Conservation (phyloP, 306 rosid genomes). For the Prunus mume region DNA sequence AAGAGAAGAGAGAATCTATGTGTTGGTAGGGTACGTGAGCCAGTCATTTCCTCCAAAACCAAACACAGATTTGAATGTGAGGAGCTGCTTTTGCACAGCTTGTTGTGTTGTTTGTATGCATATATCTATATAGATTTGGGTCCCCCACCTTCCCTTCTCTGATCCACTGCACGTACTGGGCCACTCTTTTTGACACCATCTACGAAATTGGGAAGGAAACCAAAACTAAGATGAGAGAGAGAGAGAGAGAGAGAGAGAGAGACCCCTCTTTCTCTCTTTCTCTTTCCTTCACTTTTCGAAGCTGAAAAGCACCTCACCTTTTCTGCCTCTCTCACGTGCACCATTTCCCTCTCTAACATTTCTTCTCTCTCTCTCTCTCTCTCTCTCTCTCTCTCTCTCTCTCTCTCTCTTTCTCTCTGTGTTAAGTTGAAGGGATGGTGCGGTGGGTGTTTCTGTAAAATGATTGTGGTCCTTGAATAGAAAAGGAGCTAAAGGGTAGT, state of each 20-base stretch:
- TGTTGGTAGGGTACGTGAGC: slow-evolving; percentile 38
- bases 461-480: slow-evolving; percentile 14
- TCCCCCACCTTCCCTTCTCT: slow-evolving; percentile 33
- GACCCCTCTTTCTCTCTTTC: slow-evolving; percentile 19
- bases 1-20: slow-evolving; percentile 36
- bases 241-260: slow-evolving; percentile 4
- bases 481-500: not conserved
- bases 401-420: too few relatives aligned
- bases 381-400: slow-evolving; percentile 16
- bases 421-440: not conserved
- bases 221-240: slow-evolving; percentile 21
- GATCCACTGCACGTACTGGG: slow-evolving; percentile 35
- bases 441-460: slow-evolving; percentile 34
- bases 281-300: slow-evolving; percentile 34
- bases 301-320: slow-evolving; percentile 55
- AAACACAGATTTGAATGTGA: slow-evolving; percentile 84
- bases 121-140: slow-evolving; percentile 80
- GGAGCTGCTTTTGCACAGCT: slow-evolving; percentile 72
- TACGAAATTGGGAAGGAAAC: slow-evolving; percentile 39
- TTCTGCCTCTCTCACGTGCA: slow-evolving; percentile 69
- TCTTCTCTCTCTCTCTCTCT: slow-evolving; percentile 29
- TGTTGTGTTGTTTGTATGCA: slow-evolving; percentile 64
- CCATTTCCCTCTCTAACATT: slow-evolving; percentile 22
- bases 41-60: slow-evolving; percentile 51
- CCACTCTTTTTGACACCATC: slow-evolving; percentile 44